Base-by-base conservation (phyloP, 139 green algal genomes). In the Micromonas commoda region DNA sequence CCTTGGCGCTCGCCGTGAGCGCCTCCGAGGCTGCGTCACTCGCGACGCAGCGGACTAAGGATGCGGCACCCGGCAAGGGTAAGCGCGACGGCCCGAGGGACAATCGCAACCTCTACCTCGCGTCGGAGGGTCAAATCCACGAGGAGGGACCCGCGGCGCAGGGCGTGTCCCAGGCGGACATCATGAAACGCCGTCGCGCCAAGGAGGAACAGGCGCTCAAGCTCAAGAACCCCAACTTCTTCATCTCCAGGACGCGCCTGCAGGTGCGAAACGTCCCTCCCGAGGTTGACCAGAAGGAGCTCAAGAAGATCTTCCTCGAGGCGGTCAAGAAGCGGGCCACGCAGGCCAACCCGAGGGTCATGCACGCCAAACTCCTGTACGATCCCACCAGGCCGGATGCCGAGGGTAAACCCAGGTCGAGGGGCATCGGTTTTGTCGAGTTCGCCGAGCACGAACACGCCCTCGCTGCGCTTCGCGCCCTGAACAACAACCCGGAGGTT, bases 401-500 rank as follows among this genome's bases (percentile, higher is more conserved):
- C 35, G 85, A 78, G 5, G 73, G 81, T 3, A 68, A 86, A 2
- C 39, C 68, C 16, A 81, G 71, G 53, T 85, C 78, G 23, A 84
- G 85, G 34, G 94, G 93, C 24, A 85, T 92, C 45, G 93, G 82
- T 20, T 98, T 98, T 79, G 86, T 97, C 26, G 94, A 98, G 87
- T 97, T 98, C 65, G 73, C 45, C 21, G 84, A 89, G 21, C 90
- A 93, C 76, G 87, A 95, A 63, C 92, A 98, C 66, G 92, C 94
- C 0, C 82, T 97, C 29, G 90, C 84, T 45, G 91, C 90, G 21
- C 89, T 98, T 73, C 86, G 94, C 28, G 88, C 95, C 80, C 85
- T 97, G 52, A 98, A 98, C 89, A 98, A 98, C 91, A 97, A 97
- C 82, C 94, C 94, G 2, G 79, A 57, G 1, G 52, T 80, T 2